Evolutionary conservation across 2,329 filamentous ascomycete genomes (phyloP), one percentile per base, ranked within the genome.

Genomic region (Aspergillus ochraceoroseus): DNA sequence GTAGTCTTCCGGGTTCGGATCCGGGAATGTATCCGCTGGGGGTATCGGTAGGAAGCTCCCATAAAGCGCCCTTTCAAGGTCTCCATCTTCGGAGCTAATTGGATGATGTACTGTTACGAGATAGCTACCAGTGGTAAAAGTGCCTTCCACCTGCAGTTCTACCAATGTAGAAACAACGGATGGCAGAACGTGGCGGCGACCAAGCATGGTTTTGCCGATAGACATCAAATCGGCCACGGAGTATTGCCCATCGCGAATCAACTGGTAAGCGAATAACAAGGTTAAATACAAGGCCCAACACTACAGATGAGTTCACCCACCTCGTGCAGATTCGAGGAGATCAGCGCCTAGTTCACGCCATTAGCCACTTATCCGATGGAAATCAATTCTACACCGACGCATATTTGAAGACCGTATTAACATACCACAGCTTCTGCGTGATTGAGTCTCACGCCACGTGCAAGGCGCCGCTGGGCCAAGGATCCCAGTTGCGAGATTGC

Each of bases 181-280:
- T 14, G 90, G 88, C 29, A 87, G 74, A 45, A 96, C 90, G 65
- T 96, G 90, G 22, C 90, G 85, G 7, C 90, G 85, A 49, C 90
- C 90, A 2, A 96, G 84, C 82, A 96, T 89, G 39, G 85, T 90
- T 55, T 86, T 81, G 54, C 90, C 90, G 49, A 95, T 78, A 46
- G 80, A 73, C 89, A 96, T 96, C 61, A 96, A 85, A 64, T 95
- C 88, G 26, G 89, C 83, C 38, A 96, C 90, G 9, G 78, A 85
- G 70, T 95, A 87, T 53, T 84, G 81, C 61, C 90, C 90, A 90
- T 96, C 90, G 64, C 90, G 89, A 64, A 96, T 94, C 56, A 95
- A 82, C 76, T 83, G 4, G 19, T 25, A 15, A 32, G 29, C 12
- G 38, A 32, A 38, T 46, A 31, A 14, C n/a, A n/a, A n/a, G n/a